Evolutionary conservation across 2,329 filamentous ascomycete species (phyloP).

Genomic region (Phyllosticta capitalensis): DNA sequence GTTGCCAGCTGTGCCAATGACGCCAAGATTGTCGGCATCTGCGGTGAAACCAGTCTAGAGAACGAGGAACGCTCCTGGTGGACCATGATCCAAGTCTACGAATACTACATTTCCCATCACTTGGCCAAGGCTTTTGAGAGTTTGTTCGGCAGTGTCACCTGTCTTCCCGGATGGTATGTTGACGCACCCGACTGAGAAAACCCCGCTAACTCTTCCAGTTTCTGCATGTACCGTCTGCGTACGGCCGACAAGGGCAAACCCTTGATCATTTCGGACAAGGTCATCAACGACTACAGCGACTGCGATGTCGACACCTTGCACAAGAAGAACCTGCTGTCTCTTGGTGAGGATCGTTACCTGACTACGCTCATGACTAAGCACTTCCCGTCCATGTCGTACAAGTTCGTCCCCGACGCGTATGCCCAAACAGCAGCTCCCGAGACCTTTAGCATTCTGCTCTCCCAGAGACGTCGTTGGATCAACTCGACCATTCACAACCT

Average conservation of each 20-base stretch:
- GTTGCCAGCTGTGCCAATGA: constrained; percentile 91
- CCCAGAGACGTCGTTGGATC: constrained; percentile 98
- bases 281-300: constrained; percentile 82
- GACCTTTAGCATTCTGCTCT: constrained; percentile 85
- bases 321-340: constrained; percentile 83
- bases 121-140: constrained; percentile 95
- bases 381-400: constrained; percentile 92
- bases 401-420: constrained; percentile 88
- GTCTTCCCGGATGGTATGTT: constrained; percentile 94
- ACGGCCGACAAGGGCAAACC: constrained; percentile 92
- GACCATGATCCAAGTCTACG: constrained; percentile 99
- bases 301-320: constrained; percentile 89
- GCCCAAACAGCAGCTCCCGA: constrained; percentile 91
- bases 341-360: constrained; percentile 94
- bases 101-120: constrained; percentile 98
- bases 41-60: constrained; percentile 89
- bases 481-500: constrained; percentile 98
- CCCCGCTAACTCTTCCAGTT: constrained; percentile 48
- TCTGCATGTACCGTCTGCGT: constrained; percentile 95
- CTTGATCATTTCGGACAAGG: constrained; percentile 79
- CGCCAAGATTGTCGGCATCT: constrained; percentile 93
- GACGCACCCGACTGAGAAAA: neutral
- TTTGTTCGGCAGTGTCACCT: constrained; percentile 94
- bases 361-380: constrained; percentile 98
- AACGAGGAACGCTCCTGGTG: constrained; percentile 95